Conservation (phyloP, 306 rosid species). For the Sphenostylis stenocarpa region DNA sequence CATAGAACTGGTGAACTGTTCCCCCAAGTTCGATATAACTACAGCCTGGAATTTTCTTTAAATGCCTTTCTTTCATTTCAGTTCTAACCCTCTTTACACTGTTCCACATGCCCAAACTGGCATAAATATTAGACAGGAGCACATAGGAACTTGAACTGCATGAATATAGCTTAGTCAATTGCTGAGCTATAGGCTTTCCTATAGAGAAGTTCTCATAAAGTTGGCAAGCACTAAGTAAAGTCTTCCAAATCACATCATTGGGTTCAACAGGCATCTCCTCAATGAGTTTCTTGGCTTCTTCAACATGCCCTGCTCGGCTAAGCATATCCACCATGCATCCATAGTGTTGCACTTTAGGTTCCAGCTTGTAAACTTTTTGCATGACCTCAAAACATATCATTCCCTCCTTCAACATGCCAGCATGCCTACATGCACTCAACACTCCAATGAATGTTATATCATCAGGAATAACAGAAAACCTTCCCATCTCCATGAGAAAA, state of each 20-base stretch:
- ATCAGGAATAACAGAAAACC: conserved; percentile 53
- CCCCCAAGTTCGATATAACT: conserved; percentile 77
- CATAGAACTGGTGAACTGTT: conserved; percentile 66
- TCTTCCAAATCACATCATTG: conserved; percentile 79
- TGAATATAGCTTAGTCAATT: conserved; percentile 46
- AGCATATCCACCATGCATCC: conserved; percentile 78
- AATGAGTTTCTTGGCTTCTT: conserved; percentile 57
- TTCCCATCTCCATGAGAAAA: conserved; percentile 64
- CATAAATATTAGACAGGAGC: conserved; percentile 68
- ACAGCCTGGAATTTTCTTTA: conserved; percentile 64
- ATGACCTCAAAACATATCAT: conserved; percentile 70
- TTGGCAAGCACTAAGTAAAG: conserved; percentile 68
- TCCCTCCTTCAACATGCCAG: conserved; percentile 74
- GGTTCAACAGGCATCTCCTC: conserved; percentile 75
- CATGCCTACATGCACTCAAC: conserved; percentile 73
- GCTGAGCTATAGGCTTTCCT: conserved; percentile 56
- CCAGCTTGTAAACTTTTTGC: conserved; percentile 64
- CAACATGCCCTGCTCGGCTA: conserved; percentile 64
- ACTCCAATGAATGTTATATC: conserved; percentile 71
- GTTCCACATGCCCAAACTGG: conserved; percentile 66
- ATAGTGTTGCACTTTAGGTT: conserved; percentile 77
- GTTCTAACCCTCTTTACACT: conserved; percentile 53
- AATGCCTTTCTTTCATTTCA: conserved; percentile 53
- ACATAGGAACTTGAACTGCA: conserved; percentile 59
- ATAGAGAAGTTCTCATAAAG: conserved; percentile 44